Base-by-base conservation (phyloP, 495 filamentous ascomycete genomes). In the Xylaria intraflava region DNA sequence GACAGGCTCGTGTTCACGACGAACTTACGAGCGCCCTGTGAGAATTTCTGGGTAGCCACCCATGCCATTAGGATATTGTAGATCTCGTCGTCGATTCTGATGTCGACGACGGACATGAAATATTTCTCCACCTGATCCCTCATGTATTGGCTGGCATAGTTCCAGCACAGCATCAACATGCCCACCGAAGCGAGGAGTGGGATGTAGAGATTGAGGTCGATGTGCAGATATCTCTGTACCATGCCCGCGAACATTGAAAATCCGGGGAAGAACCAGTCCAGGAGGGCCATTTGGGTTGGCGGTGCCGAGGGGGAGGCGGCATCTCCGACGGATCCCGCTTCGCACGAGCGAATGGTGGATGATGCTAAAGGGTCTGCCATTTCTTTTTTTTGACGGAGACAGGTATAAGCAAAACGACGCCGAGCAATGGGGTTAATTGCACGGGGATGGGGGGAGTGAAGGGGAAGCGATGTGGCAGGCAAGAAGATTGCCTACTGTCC, bases 231-330 rank as follows among this genome's bases (percentile, higher is more conserved):
- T 23, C 79, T 79, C 6, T 78, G 66, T 6, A 87, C 58, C 22
- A 82, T 75, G 2, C 76, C 68, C 0, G 84, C 83, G 46, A 88
- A 70, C 56, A 86, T 63, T 1, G 81, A 76, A 65, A 88, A 89
- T 14, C 87, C 87, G 0, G 87, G 87, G 50, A 91, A 82, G 64
- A 91, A 77, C 23, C 79, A 73, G 55, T 91, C 86, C 14, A 91
- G 73, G n/a, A 89, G 70, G n/a, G 58, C 62, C 38, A 65, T 43
- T 33, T 67, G 71, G 3, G 59, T 49, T 11, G 31, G 41, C 17
- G 51, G 59, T 8, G 42, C 11, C 16, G 49, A 49, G 12, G 26
- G 20, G 27, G 53, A 16, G 30, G 46, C 31, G 3, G 54, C 46
- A 56, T 44, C 19, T 43, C 53, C 30, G 40, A 49, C 49, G 30